Evolutionary conservation across 2,329 filamentous ascomycete species (phyloP).

Genomic region (Metarhizium rileyi): DNA sequence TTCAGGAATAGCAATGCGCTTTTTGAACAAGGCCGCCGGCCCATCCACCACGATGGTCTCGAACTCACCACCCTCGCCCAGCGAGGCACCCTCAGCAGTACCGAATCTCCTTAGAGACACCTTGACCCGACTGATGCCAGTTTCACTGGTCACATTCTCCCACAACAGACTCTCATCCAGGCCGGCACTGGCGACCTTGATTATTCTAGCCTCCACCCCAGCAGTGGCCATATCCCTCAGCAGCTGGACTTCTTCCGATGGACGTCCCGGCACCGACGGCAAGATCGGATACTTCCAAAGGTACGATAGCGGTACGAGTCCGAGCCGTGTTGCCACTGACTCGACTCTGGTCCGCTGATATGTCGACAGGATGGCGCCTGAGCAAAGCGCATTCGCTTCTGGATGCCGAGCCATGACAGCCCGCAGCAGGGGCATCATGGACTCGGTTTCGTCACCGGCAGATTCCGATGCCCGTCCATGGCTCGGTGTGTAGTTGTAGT

Average conservation of each 20-base stretch:
- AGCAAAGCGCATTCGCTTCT: conserved; percentile 74
- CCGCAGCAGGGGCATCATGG: conserved; percentile 64
- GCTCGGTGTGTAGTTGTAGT: conserved; percentile 44
- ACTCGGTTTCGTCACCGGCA: conserved; percentile 76
- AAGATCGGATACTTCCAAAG: conserved; percentile 85
- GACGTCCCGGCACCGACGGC: conserved; percentile 33
- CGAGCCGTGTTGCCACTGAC: conserved; percentile 77
- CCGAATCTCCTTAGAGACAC: conserved; percentile 58
- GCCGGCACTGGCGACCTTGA: conserved; percentile 90
- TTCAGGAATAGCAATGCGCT: conserved; percentile 53
- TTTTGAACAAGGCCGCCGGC: conserved; percentile 62
- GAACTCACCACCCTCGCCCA: conserved; percentile 94
- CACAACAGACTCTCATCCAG: conserved; percentile 74
- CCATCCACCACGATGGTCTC: conserved; percentile 86
- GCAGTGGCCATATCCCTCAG: conserved; percentile 72
- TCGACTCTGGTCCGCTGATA: conserved; percentile 97
- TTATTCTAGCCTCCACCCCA: conserved; percentile 77
- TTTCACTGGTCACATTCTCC: conserved; percentile 59
- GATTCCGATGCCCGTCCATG: conserved; percentile 11
- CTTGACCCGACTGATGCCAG: conserved; percentile 37
- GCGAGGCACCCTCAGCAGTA: conserved; percentile 54
- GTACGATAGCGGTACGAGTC: conserved; percentile 72
- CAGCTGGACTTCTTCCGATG: conserved; percentile 43
- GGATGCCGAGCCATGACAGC: conserved; percentile 61
- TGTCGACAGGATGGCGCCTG: conserved; percentile 86